Base-by-base conservation (phyloP, 2,329 filamentous ascomycete genomes). In the Seiridium unicorne region DNA sequence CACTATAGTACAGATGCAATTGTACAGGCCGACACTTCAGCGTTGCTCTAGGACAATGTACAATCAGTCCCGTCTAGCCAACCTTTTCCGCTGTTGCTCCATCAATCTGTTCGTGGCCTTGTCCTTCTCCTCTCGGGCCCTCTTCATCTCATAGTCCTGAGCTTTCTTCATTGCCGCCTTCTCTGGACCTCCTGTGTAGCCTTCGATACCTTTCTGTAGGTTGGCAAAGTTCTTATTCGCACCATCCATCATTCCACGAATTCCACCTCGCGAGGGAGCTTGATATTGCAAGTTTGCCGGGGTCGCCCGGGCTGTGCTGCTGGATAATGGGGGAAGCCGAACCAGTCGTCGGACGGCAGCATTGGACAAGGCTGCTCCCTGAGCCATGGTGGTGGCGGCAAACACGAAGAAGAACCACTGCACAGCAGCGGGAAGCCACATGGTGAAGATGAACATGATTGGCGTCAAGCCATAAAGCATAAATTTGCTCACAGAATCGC, bases 351-450 rank as follows among this genome's bases (percentile, higher is more conserved):
- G 80, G 62, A 82, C 63, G 10, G 66, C 36, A 47, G 74, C 74
- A 69, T 73, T 77, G 51, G 80, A 70, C 35, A 78, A 67, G 44
- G 74, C 58, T 44, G 71, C 64, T 44, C 76, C 75, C 66, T 79
- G 67, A 54, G 73, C 66, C 47, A 70, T 47, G 44, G 70, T 62
- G 26, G 70, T 62, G 34, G 71, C 70, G 32, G 76, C 70, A 36
- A 76, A 66, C 62, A 73, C 67, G 61, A 81, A 67, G 64, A 81
- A 76, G 77, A 83, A 83, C 70, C 78, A 77, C 63, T 83, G 81
- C 55, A 83, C 70, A 57, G 72, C 79, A 44, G 80, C 75, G 18
- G 80, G 79, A 59, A 83, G 71, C 74, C 78, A 83, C 49, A 73
- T 73, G 5, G 80, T 82, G 48, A 73, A 72, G 53, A 80, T 38